These are phyloP conservation scores for Kurtzmaniella quercitrusa DNA, from an alignment of 1,139 yeast species.

Conservation along the genomic window DNA sequence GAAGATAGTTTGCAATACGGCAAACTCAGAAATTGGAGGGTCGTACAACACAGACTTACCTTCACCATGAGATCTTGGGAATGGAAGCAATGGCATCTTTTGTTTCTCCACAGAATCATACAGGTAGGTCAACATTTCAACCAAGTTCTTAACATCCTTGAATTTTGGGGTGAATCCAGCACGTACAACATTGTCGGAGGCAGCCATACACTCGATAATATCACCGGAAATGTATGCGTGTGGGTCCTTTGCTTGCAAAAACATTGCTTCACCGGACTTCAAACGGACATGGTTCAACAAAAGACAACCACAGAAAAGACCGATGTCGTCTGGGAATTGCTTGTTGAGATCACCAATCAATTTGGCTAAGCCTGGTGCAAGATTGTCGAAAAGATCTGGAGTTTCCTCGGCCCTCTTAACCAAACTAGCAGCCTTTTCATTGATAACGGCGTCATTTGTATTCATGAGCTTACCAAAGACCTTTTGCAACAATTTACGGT, in stretches of 20 bases:
- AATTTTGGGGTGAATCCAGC: slow-evolving; percentile 99
- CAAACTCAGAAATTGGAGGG: slow-evolving; percentile 96
- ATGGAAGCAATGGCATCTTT: slow-evolving; percentile 71
- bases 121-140: slow-evolving; percentile 84
- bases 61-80: slow-evolving; percentile 64
- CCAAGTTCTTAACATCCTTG: slow-evolving; percentile 88
- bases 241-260: slow-evolving; percentile 93
- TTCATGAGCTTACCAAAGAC: slow-evolving; percentile 84
- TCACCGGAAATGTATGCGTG: slow-evolving; percentile 97
- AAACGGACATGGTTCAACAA: slow-evolving; percentile 83
- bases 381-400: slow-evolving; percentile 45
- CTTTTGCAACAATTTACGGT: slow-evolving; percentile 64
- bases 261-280: slow-evolving; percentile 94
- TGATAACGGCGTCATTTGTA: slow-evolving; percentile 55
- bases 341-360: slow-evolving; percentile 71
- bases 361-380: slow-evolving; percentile 55
- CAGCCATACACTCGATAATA: slow-evolving; percentile 99
- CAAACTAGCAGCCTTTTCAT: slow-evolving; percentile 52
- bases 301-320: slow-evolving; percentile 92
- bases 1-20: slow-evolving; percentile 74
- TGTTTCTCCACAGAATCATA: slow-evolving; percentile 90
- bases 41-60: slow-evolving; percentile 69
- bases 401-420: slow-evolving; percentile 55
- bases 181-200: slow-evolving; percentile 95
- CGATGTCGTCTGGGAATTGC: slow-evolving; percentile 92